phyloP scores from a whole-genome alignment of 257 asterid genomes.

The Datura wrightii region DNA sequence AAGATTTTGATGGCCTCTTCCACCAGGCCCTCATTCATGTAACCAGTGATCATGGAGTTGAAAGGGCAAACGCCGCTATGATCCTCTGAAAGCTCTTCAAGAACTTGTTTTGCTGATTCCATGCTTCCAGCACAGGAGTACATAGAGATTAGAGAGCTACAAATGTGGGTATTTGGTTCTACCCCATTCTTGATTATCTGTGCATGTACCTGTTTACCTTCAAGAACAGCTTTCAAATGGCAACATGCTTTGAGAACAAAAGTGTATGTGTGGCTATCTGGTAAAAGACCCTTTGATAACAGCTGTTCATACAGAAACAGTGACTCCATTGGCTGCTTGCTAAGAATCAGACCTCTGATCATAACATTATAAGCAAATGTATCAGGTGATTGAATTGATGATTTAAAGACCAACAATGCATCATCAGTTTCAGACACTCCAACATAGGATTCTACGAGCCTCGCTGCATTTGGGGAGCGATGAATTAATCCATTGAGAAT shows the following conservation, averaged over 20 bases:
- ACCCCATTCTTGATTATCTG: constrained; percentile 38
- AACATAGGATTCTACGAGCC: constrained; percentile 40
- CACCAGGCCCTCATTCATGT: constrained; percentile 33
- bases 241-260: constrained; percentile 48
- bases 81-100: constrained; percentile 19
- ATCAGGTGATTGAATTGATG: constrained; percentile 35
- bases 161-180: constrained; percentile 29
- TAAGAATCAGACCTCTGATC: constrained; percentile 41
- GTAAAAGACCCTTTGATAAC: constrained; percentile 27
- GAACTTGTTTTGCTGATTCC: constrained; percentile 36
- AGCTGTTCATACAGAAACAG: constrained; percentile 33
- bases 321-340: constrained; percentile 25
- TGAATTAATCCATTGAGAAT: constrained; percentile 39
- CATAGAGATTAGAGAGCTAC: constrained; percentile 39
- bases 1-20: constrained; percentile 29
- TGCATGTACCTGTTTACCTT: constrained; percentile 43
- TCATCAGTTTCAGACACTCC: constrained; percentile 28
- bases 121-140: constrained; percentile 34
- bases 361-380: constrained; percentile 40
- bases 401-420: constrained; percentile 34
- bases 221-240: constrained; percentile 30
- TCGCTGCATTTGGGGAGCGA: constrained; percentile 33
- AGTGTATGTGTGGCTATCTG: constrained; percentile 42
- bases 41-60: constrained; percentile 42
- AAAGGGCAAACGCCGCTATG: constrained; percentile 20